Base-by-base conservation (phyloP, 1,139 yeast genomes). In the Debaryomyces subglobosus region DNA sequence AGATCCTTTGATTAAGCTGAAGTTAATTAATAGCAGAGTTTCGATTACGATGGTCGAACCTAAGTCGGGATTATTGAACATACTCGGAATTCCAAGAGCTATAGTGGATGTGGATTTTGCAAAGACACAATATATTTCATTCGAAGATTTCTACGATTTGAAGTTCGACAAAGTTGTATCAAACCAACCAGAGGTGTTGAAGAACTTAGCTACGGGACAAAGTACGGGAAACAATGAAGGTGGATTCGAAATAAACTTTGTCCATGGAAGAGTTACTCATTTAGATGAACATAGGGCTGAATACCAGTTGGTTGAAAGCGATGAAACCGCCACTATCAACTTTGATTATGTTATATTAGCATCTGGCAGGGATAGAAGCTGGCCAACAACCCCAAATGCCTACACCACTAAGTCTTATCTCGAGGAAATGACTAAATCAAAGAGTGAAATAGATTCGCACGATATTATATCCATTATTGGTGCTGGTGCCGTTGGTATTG, bases 331-430 rank as follows among this genome's bases (percentile, higher is more conserved):
- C 18, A 49, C 46, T 1, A 55, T 74, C n/a, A 53, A 56, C 12
- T 77, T 75, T 53, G 77, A 75, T 48, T 75, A 72, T 51, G 71
- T 69, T 27, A 61, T 77, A 6, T 59, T 67, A 45, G 77, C 81
- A 4, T 60, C 77, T 0, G 82, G 82, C 1, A 59, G 81, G 54
- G 62, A 73, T 46, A 62, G 81, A 49, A 56, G 61, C 34, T 77
- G 80, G 79, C 82, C 82, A 9, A 68, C 74, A 38, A 74, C 77
- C 25, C 82, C 82, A 1, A 54, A 57, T n/a, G 72, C 68, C 1
- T 57, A 48, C 49, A 66, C 60, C 29, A 51, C 51, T 43, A 55
- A 54, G n/a, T 47, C 48, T 12, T 68, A 56, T 51, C 40, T 64
- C 47, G 54, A 53, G 15, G 72, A 67, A 48, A 67, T 68, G 71